Evolutionary conservation across 495 filamentous ascomycete genomes (phyloP).

Genomic region (Hypomontagnella submonticulosa): DNA sequence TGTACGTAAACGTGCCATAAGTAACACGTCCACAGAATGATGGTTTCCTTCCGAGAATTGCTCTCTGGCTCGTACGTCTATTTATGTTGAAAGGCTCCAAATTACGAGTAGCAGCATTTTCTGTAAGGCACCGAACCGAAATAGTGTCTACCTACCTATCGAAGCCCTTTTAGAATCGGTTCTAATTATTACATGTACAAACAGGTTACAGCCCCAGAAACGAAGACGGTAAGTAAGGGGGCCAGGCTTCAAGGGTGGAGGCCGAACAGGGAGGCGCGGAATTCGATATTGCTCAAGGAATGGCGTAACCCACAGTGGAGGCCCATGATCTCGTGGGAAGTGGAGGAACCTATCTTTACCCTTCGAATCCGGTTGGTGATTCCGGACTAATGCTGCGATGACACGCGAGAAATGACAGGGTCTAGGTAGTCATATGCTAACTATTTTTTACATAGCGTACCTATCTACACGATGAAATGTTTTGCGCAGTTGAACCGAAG

Average conservation of each 20-base stretch:
- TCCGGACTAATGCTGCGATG: constrained; percentile 34
- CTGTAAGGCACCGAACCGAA: too few species aligned
- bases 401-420: constrained; percentile 37
- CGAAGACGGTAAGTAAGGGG: constrained; percentile 12
- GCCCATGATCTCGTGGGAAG: constrained; percentile 38
- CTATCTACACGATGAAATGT: not conserved
- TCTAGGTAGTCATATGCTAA: constrained; percentile 16
- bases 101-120: not conserved
- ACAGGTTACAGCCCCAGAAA: constrained; percentile 14
- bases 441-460: constrained; percentile 1
- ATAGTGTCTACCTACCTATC: not conserved
- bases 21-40: constrained; percentile 17
- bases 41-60: not conserved
- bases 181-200: constrained; percentile 2
- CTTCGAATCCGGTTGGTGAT: constrained; percentile 39
- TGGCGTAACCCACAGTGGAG: constrained; percentile 36
- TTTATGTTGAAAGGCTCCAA: not conserved
- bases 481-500: constrained; percentile 13
- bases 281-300: constrained; percentile 35
- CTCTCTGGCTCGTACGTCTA: too few species aligned
- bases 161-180: not conserved
- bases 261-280: constrained; percentile 26
- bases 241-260: constrained; percentile 15
- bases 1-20: constrained; percentile 22
- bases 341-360: constrained; percentile 21